Evolutionary conservation across 2,329 filamentous ascomycete species (phyloP).

Genomic region (Dendrostoma leiphaemia): DNA sequence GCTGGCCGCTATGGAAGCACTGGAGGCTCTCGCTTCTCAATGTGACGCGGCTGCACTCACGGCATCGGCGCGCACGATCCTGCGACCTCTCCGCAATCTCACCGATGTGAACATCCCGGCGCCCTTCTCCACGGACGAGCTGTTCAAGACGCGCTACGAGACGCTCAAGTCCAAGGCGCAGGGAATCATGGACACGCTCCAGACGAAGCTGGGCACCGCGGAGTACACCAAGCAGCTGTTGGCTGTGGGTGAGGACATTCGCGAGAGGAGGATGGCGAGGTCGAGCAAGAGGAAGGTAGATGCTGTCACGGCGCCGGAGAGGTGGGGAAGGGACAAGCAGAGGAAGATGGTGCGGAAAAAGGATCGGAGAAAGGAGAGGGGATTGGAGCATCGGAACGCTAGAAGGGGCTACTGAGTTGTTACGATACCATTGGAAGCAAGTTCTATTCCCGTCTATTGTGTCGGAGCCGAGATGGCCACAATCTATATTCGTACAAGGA

Average conservation of each 20-base stretch:
- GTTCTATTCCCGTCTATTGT: no score
- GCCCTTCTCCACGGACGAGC: slow-evolving; percentile 68
- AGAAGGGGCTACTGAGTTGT: slow-evolving; percentile 64
- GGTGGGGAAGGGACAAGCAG: slow-evolving; percentile 73
- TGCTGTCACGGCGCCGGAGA: slow-evolving; percentile 78
- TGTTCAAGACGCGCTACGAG: slow-evolving; percentile 68
- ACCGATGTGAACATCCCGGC: slow-evolving; percentile 75
- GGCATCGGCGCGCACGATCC: slow-evolving; percentile 60
- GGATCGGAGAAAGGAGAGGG: slow-evolving; percentile 76
- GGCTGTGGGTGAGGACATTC: slow-evolving; percentile 70
- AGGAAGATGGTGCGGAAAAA: slow-evolving; percentile 84
- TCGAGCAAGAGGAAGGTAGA: slow-evolving; percentile 87
- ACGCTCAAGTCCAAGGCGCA: slow-evolving; percentile 68
- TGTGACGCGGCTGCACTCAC: slow-evolving; percentile 56
- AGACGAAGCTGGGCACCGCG: slow-evolving; percentile 79
- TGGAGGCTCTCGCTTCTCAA: slow-evolving; percentile 67
- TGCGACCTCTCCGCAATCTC: slow-evolving; percentile 71
- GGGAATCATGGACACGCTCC: slow-evolving; percentile 77
- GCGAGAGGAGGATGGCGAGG: slow-evolving; percentile 68
- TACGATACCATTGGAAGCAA: no score
- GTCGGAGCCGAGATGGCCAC: no score
- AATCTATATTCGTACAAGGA: slow-evolving; percentile 18
- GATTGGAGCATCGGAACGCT: slow-evolving; percentile 67
- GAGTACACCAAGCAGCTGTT: slow-evolving; percentile 75
- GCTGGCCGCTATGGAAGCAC: slow-evolving; percentile 69